Evolutionary conservation across 106 monocot species (phyloP).

Genomic region (Phalaenopsis aphrodite): DNA sequence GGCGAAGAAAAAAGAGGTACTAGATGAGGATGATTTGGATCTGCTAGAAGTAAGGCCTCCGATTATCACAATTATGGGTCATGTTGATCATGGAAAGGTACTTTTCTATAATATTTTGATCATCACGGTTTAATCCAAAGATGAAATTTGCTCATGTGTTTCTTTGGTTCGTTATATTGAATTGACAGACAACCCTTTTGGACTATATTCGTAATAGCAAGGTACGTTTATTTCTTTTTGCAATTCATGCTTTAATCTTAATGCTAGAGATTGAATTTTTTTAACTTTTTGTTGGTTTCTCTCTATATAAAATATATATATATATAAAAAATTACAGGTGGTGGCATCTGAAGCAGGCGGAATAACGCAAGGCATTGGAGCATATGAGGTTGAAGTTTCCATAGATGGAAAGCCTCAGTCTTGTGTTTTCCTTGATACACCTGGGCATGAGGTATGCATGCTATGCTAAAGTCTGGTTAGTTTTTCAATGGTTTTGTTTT

Average conservation of each 20-base stretch:
- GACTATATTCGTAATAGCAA: slow-evolving; percentile 96
- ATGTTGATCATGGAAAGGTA: slow-evolving; percentile 99
- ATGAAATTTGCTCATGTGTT: neutral
- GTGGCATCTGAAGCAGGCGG: slow-evolving; percentile 96
- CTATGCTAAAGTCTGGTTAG: neutral
- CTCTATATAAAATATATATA: slow-evolving; percentile 3
- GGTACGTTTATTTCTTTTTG: slow-evolving; percentile 31
- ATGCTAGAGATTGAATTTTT: neutral
- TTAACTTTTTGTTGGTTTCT: slow-evolving; percentile 1
- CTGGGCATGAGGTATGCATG: slow-evolving; percentile 82
- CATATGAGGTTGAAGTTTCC: slow-evolving; percentile 77
- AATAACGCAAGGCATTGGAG: slow-evolving; percentile 98
- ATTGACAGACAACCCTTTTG: slow-evolving; percentile 86
- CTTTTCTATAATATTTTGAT: neutral
- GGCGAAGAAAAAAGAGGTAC: slow-evolving; percentile 89
- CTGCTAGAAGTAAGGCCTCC: slow-evolving; percentile 75
- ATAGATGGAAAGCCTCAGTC: slow-evolving; percentile 61
- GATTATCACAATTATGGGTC: slow-evolving; percentile 97
- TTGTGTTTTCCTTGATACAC: slow-evolving; percentile 94
- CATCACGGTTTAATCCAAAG: neutral
- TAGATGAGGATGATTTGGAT: slow-evolving; percentile 78
- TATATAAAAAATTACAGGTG: slow-evolving; percentile 39
- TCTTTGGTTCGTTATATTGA: slow-evolving; percentile 4
- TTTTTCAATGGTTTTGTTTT: neutral
- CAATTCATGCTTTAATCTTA: neutral